Percentiles rank a stretch among this genome's conserved stretches.
Evolutionary conservation across 2,329 filamentous ascomycete species (phyloP).

Genomic region (Apiospora arundinis): DNA sequence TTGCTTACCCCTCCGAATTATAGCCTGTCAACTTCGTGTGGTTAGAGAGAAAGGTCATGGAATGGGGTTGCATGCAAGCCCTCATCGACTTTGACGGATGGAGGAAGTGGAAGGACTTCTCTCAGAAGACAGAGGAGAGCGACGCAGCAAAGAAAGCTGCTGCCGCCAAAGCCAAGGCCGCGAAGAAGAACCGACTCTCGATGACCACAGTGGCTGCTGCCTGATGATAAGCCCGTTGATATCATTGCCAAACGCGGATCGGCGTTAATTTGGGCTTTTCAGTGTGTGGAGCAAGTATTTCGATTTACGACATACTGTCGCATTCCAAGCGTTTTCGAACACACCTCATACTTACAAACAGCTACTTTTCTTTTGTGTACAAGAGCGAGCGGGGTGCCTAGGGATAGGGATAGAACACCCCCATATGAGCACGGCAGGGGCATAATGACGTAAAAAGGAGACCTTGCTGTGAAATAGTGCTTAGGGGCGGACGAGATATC

Average conservation of each 20-base stretch:
- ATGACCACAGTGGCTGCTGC: conserved; percentile 41
- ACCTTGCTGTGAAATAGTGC: not conserved
- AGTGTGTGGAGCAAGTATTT: not conserved
- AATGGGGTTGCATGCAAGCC: conserved; percentile 99
- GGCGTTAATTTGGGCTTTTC: not conserved
- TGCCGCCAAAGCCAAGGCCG: conserved; percentile 40
- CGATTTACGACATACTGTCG: not conserved
- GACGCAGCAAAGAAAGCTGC: conserved; percentile 50
- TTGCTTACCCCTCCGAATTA: not conserved
- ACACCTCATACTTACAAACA: not conserved
- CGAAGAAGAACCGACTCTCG: conserved; percentile 53
- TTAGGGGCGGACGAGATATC: not conserved
- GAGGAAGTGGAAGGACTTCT: conserved; percentile 94
- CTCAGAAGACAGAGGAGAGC: conserved; percentile 51
- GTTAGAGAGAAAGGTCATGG: conserved; percentile 96
- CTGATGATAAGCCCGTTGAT: not conserved
- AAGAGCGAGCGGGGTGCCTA: not conserved
- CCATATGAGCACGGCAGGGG: not conserved
- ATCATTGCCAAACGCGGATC: not conserved
- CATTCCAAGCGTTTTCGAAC: not conserved
- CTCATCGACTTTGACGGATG: conserved; percentile 98
- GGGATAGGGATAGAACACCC: not conserved
- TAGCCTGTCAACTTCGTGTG: conserved; percentile 97
- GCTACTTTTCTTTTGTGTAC: conserved; percentile 8
- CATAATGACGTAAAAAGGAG: not conserved